These are phyloP conservation scores for Plantago coronopus DNA, from an alignment of 305 asterid species.

Conservation along the genomic window DNA sequence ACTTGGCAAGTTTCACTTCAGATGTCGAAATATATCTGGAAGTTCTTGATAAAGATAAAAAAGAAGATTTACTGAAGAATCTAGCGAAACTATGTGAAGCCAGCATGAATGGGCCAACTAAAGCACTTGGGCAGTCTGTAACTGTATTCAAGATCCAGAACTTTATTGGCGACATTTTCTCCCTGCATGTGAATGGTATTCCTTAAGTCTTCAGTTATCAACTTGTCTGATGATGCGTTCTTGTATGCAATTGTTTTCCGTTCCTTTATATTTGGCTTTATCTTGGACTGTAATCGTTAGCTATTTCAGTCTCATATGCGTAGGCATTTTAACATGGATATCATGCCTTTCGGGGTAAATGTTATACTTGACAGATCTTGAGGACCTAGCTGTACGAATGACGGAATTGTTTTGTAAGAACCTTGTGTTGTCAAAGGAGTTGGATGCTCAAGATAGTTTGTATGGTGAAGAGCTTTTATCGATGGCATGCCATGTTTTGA, in stretches of 20 bases:
- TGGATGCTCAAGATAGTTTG: slow-evolving; percentile 90
- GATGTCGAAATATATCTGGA: slow-evolving; percentile 72
- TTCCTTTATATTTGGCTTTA: slow-evolving; percentile 15
- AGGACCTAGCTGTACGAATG: slow-evolving; percentile 69
- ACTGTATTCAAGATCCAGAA: slow-evolving; percentile 69
- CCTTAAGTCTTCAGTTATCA: slow-evolving; percentile 25
- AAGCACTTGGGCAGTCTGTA: slow-evolving; percentile 76
- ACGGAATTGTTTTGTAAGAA: slow-evolving; percentile 60
- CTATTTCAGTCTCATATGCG: neutral
- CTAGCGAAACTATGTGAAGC: slow-evolving; percentile 48
- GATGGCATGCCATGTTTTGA: slow-evolving; percentile 77
- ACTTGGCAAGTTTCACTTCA: slow-evolving; percentile 79
- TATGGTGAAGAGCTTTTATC: slow-evolving; percentile 91
- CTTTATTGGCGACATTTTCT: slow-evolving; percentile 48
- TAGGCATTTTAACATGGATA: slow-evolving; percentile 4
- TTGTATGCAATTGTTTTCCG: slow-evolving; percentile 6
- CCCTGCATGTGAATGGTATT: slow-evolving; percentile 65
- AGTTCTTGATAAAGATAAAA: slow-evolving; percentile 49
- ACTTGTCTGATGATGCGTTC: slow-evolving; percentile 20
- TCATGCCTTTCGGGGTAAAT: slow-evolving; percentile 18
- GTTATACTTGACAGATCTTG: slow-evolving; percentile 52
- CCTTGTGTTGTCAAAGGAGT: slow-evolving; percentile 79
- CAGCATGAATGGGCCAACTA: slow-evolving; percentile 36
- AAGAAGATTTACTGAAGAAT: slow-evolving; percentile 53
- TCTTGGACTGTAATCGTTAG: neutral